Base-by-base conservation (phyloP, 805 yeast species). In the Candida golubevii region DNA sequence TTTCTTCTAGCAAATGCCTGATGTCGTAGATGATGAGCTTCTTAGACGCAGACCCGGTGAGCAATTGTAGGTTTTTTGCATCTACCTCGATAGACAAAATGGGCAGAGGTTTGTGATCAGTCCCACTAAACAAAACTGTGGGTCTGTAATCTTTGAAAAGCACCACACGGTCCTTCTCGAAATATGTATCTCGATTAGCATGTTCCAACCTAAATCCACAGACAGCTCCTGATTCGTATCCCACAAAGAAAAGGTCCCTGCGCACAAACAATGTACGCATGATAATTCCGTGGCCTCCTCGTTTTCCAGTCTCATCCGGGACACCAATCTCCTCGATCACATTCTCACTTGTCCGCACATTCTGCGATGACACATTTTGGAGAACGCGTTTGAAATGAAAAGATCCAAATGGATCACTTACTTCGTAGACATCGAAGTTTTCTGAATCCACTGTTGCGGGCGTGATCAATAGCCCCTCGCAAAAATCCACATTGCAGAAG, bases 201-300 rank as follows among this genome's bases (percentile, higher is more conserved):
- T 45, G 50, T 27, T 56, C 61, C 5, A 68, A 45, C 6, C 48
- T 33, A 27, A 63, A 54, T 1, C 67, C 71, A 18, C 61, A 33
- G 7, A 71, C 41, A 52, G 78, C 81, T 0, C 96, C 95, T 13
- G 85, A 81, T 58, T 87, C 96, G 56, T 76, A 87, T 1, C 95
- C 96, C 6, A 83, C 67, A 13, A 62, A 61, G 13, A 79, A 55
- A 1, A 61, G 44, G 7, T 44, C 29, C 2, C 56, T 51, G 9
- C 53, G 54, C 1, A 74, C 53, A 61, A 78, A 74, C 1, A 56
- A 47, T 3, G 83, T 53, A 37, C 71, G 74, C 88, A 88, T 85
- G 11, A 84, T 75, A 34, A 85, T 83, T 1, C 95, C 95, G 30
- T 77, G 71, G 12, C 66, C 66, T 15, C 61, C 59, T 10, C 50